Conservation (phyloP, 164 flowering plant species). For the Euptelea pleiosperma region DNA sequence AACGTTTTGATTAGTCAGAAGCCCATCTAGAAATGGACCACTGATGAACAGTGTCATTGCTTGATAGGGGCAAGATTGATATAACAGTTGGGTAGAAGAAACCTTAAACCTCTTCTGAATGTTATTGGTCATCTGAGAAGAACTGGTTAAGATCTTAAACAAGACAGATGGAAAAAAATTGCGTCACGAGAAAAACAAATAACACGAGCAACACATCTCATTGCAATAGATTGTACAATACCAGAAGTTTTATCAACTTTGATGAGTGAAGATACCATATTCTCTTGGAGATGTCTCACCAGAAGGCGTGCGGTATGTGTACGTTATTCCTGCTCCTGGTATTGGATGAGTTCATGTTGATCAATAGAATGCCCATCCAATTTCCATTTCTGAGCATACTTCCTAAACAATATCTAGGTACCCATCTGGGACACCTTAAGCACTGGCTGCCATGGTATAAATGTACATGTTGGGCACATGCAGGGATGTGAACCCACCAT, state of each 20-base stretch:
- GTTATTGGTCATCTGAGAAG: conserved; percentile 83
- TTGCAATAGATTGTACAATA: too few species aligned
- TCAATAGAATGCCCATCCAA: background rate
- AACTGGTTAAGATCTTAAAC: conserved; percentile 46
- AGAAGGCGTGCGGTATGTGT: background rate
- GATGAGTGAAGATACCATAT: conserved; percentile 1
- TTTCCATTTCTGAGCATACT: background rate
- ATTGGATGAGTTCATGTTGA: background rate
- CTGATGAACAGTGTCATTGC: conserved; percentile 64
- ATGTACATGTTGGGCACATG: background rate
- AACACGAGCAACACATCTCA: background rate
- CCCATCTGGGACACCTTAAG: background rate
- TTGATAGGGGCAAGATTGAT: conserved; percentile 92
- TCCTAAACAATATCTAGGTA: background rate
- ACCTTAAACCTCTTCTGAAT: conserved; percentile 94
- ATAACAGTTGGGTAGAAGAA: conserved; percentile 93
- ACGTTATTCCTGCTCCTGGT: background rate
- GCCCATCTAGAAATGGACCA: conserved; percentile 89
- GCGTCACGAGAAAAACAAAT: background rate
- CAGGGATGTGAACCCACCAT: too few species aligned
- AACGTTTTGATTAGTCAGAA: conserved; percentile 73
- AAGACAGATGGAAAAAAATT: conserved; percentile 3
- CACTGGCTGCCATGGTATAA: background rate
- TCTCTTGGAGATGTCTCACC: background rate
- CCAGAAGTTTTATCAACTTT: background rate